These are phyloP conservation scores for Salix exigua DNA, from an alignment of 345 rosid species.

Conservation along the genomic window DNA sequence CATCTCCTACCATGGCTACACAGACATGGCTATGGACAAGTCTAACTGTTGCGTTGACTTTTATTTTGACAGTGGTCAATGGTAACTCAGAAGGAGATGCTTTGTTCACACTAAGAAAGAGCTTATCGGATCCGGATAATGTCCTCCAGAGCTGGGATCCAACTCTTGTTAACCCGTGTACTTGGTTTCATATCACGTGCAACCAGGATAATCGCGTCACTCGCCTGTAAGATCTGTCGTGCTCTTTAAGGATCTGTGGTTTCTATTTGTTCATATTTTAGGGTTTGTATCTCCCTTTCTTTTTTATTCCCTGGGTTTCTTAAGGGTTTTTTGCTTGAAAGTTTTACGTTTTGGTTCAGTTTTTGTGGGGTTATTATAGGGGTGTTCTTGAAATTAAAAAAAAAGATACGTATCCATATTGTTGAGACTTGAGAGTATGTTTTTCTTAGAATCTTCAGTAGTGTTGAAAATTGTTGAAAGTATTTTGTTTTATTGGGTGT, in stretches of 20 bases:
- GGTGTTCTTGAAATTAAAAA: neutral
- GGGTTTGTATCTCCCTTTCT: neutral
- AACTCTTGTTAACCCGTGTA: conserved; percentile 87
- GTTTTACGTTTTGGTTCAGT: neutral
- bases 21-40: conserved; percentile 33
- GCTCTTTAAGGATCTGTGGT: neutral
- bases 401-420: neutral
- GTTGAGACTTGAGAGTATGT: neutral
- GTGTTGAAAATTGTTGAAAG: neutral
- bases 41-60: conserved; percentile 25
- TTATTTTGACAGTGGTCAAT: conserved; percentile 24
- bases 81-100: conserved; percentile 94
- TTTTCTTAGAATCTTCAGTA: neutral
- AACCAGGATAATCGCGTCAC: conserved; percentile 86
- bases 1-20: conserved; percentile 40
- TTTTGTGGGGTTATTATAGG: neutral
- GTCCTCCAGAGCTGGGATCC: conserved; percentile 99
- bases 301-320: neutral
- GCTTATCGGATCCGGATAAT: conserved; percentile 76
- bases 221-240: conserved; percentile 50
- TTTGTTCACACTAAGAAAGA: conserved; percentile 58
- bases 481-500: neutral
- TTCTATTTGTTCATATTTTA: neutral
- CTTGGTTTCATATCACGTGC: conserved; percentile 98
- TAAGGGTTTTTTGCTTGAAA: neutral